Evolutionary conservation across 257 asterid species (phyloP), one percentile per base, ranked within the genome.

Genomic region (Solanum raphanifolium): DNA sequence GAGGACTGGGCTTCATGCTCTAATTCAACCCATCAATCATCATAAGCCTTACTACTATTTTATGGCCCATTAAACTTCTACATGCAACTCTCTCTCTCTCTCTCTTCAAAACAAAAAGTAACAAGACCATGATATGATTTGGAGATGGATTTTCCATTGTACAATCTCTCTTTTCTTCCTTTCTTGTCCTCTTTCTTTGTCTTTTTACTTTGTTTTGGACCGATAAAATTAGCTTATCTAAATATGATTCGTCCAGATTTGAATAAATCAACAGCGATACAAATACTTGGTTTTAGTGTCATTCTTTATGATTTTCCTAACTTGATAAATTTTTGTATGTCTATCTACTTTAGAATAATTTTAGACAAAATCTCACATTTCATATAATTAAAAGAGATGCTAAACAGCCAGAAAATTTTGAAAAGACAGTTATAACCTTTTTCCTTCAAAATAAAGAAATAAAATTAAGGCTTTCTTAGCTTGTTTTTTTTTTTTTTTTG

Each of bases 21-120:
- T 86, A 88, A 90, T 86, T 90, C 91, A 86, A 90, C 89, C 89
- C 69, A 86, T 82, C 89, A 74, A 90, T 90, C 32, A 71, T 88
- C 72, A 84, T 58, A 85, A 18, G 29, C 25, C 75, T 36, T 60
- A 60, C 87, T 52, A 16, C 62, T 38, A 86, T 86, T 85, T 83
- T 58, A 5, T 23, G 71, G 12, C 83, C 86, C 52, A 39, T 36
- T 66, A 31, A 62, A 31, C 25, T 65, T 13, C 4, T 29, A 76
- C 27, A 41, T 83, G 60, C 60, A 82, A 29, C 71, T 81, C 58
- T 65, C 81, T 27, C 55, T 55, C 81, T 36, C 58, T 74, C 74
- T 66, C 25, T 86, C 25, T 34, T n/a, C 83, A 39, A 38, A 38
- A 43, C 73, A 43, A 65, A 66, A 29, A 9, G 69, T 20, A 31